Evolutionary conservation across 202 grass and related monocot genomes (phyloP).

Genomic region (Digitaria exilis): DNA sequence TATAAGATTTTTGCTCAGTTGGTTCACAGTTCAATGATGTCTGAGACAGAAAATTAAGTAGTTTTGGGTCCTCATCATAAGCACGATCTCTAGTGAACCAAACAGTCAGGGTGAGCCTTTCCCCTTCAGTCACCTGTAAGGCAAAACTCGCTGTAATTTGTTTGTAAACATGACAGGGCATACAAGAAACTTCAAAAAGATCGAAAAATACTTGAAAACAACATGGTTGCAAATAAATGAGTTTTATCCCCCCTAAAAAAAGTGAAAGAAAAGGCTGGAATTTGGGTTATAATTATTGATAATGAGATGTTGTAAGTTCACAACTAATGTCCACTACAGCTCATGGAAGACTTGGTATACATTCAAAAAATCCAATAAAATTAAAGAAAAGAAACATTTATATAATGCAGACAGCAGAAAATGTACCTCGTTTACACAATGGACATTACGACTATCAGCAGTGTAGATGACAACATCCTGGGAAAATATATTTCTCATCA

Average conservation of each 20-base stretch:
- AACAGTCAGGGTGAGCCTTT: conserved; percentile 90
- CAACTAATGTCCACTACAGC: background rate
- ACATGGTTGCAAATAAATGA: background rate
- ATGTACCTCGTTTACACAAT: conserved; percentile 86
- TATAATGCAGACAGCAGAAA: conserved; percentile 24
- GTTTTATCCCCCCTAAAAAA: background rate
- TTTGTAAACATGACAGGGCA: conserved; percentile 28
- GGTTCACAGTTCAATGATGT: conserved; percentile 40
- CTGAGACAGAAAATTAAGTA: conserved; percentile 75
- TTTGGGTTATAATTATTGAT: background rate
- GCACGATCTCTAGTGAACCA: conserved; percentile 82
- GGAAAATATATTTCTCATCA: conserved; percentile 16
- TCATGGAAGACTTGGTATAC: background rate
- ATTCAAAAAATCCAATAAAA: conserved; percentile 15
- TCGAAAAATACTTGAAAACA: conserved; percentile 15
- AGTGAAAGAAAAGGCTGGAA: background rate
- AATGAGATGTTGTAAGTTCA: background rate
- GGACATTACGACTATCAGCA: conserved; percentile 73
- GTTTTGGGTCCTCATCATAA: conserved; percentile 88
- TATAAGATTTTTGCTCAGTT: conserved; percentile 44
- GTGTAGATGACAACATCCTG: conserved; percentile 96
- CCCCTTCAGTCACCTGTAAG: conserved; percentile 82
- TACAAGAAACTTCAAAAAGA: background rate
- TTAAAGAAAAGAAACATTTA: background rate
- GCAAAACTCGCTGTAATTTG: conserved; percentile 29